Conservation (phyloP, 2,329 filamentous ascomycete genomes). For the Alternaria metachromatica region DNA sequence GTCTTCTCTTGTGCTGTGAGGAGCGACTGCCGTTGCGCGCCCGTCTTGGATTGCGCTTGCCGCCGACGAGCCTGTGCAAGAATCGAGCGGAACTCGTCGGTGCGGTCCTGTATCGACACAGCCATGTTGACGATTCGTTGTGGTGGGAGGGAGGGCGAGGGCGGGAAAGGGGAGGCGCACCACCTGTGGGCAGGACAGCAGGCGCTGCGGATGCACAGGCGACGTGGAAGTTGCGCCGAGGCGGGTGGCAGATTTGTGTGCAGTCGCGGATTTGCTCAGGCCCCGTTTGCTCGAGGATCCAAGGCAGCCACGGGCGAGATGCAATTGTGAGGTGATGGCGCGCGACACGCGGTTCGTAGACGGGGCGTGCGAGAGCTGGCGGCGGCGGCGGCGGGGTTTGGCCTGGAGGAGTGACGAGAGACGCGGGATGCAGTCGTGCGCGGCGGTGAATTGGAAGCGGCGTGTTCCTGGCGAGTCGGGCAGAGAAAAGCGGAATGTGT, state of each 20-base stretch:
- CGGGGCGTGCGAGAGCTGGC: neutral
- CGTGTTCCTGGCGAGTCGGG: neutral
- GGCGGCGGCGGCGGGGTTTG: neutral
- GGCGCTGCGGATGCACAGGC: conserved; percentile 14
- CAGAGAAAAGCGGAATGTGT: neutral
- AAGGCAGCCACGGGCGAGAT: neutral
- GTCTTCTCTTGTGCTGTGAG: conserved; percentile 71
- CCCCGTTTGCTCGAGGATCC: neutral
- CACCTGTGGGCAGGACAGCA: conserved; percentile 9
- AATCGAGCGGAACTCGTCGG: conserved; percentile 92
- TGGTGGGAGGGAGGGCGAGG: conserved; percentile 10
- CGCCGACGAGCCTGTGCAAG: conserved; percentile 83
- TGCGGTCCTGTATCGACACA: conserved; percentile 92
- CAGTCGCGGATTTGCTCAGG: neutral
- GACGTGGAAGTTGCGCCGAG: neutral
- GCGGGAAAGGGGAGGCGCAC: conserved; percentile 10
- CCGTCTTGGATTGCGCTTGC: conserved; percentile 75
- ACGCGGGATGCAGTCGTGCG: neutral
- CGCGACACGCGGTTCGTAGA: conserved; percentile 6
- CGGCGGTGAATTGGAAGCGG: neutral
- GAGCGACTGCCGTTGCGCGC: conserved; percentile 80
- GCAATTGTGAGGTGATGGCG: neutral
- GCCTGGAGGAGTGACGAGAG: neutral
- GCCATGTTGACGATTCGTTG: conserved; percentile 53
- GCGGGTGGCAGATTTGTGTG: neutral